Percentiles rank a stretch among this genome's conserved stretches.
These are phyloP conservation scores for Exophiala sideris DNA, from an alignment of 2,329 filamentous ascomycete species.

Conservation along the genomic window DNA sequence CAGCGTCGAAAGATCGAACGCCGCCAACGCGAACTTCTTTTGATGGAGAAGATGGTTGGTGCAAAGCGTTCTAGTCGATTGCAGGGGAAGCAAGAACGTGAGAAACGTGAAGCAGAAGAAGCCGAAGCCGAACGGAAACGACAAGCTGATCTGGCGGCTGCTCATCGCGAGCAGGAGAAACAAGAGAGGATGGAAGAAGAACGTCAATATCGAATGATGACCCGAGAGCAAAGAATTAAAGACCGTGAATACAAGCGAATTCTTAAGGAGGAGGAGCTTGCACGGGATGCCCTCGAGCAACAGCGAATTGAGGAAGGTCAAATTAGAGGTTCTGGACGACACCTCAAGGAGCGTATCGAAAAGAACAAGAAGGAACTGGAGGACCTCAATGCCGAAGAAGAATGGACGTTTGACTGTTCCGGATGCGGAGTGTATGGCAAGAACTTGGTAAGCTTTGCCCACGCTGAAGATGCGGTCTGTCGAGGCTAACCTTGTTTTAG, in stretches of 20 bases:
- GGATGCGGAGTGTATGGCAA: constrained; percentile 86
- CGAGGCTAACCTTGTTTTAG: constrained; percentile 36
- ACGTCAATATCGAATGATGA: constrained; percentile 74
- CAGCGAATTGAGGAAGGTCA: constrained; percentile 56
- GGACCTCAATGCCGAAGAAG: constrained; percentile 70
- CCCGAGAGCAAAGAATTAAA: constrained; percentile 77
- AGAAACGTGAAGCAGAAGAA: constrained; percentile 68
- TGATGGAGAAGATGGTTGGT: constrained; percentile 80
- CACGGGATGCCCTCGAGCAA: constrained; percentile 72
- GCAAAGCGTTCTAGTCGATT: constrained; percentile 92
- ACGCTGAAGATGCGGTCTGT: background rate
- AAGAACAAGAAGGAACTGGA: constrained; percentile 73
- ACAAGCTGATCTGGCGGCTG: constrained; percentile 61
- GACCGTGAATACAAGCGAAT: constrained; percentile 81
- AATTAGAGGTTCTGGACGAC: constrained; percentile 70
- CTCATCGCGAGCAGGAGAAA: constrained; percentile 56
- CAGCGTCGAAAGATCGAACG: constrained; percentile 69
- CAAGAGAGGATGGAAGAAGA: constrained; percentile 68
- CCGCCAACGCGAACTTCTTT: constrained; percentile 76
- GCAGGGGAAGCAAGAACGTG: constrained; percentile 74
- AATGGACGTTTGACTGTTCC: constrained; percentile 91
- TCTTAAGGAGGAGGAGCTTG: constrained; percentile 79
- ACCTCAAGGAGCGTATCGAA: constrained; percentile 77
- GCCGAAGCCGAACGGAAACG: constrained; percentile 68
- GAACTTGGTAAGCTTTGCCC: constrained; percentile 55